Evolutionary conservation across 805 yeast species (phyloP), one percentile per base, ranked within the genome.

Genomic region (Debaryomyces tyrocola): DNA sequence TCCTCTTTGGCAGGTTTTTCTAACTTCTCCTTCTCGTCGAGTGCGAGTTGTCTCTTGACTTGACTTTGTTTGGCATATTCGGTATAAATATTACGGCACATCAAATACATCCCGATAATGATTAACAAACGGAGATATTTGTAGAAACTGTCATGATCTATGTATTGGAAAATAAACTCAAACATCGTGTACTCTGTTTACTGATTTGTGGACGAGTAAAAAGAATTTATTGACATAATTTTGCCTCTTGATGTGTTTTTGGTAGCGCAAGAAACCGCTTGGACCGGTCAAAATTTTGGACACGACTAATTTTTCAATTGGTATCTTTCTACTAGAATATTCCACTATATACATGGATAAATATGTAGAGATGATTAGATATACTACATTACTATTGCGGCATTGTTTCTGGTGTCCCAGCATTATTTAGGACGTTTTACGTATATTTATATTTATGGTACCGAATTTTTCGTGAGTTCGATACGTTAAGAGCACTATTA

Each of bases 41-140:
- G 51, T 8, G 61, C 79, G 6, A 84, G 52, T 60, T 79, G 78
- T 20, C 61, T 62, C 43, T 72, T 64, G 46, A 79, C 52, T 51
- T 83, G 85, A 54, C 75, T 77, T 51, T 71, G 74, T 51, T 82
- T 80, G 54, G 85, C 73, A 67, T 78, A 83, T 37, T 75, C 78
- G 49, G 78, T 66, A 45, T 78, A 82, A 45, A 81, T 70, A 28
- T 77, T 76, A 61, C 91, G 78, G 49, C 81, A 49, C 40, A 85
- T 64, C 29, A 82, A 54, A 61, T 87, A 86, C 9, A 85, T 85
- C 51, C 87, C 82, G n/a, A 84, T 71, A 33, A 83, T 63, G 11
- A 80, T 57, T 40, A 78, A 68, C 46, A 83, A 61, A 28, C 77
- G 64, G 47, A 79, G 71, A 56, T 74, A 69, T 47, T 77, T 66